These are phyloP conservation scores for Glycine soja DNA, from an alignment of 306 rosid species.

Conservation along the genomic window DNA sequence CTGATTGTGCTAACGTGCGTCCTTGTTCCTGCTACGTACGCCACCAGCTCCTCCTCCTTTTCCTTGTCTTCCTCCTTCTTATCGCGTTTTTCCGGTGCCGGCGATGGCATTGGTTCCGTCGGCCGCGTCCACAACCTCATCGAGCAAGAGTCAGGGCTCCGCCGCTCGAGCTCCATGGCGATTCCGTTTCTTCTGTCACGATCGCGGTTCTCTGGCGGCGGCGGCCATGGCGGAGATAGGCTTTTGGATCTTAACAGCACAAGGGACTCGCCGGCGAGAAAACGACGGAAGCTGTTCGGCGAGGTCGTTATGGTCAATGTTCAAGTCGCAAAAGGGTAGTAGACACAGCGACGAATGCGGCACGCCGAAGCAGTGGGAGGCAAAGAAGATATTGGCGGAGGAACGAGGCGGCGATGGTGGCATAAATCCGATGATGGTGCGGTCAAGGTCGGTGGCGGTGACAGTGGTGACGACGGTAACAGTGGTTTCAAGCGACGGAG, in stretches of 20 bases:
- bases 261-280: slow-evolving; percentile 48
- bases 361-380: slow-evolving; percentile 44
- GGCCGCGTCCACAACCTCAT: slow-evolving; percentile 64
- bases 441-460: slow-evolving; percentile 86
- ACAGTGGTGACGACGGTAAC: too few relatives aligned
- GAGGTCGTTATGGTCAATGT: slow-evolving; percentile 82
- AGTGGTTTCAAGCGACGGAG: slow-evolving; percentile 47
- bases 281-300: slow-evolving; percentile 56
- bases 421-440: slow-evolving; percentile 66
- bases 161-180: slow-evolving; percentile 85
- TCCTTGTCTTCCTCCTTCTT: slow-evolving; percentile 61
- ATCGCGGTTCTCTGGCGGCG: slow-evolving; percentile 75
- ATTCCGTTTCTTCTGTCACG: slow-evolving; percentile 84
- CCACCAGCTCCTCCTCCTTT: slow-evolving; percentile 66
- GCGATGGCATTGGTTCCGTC: slow-evolving; percentile 51
- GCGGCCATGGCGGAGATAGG: slow-evolving; percentile 38
- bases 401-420: slow-evolving; percentile 43
- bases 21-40: slow-evolving; percentile 83
- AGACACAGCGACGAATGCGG: slow-evolving; percentile 42
- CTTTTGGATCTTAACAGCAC: slow-evolving; percentile 44
- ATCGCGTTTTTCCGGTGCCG: slow-evolving; percentile 58
- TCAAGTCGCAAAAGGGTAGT: slow-evolving; percentile 54
- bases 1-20: slow-evolving; percentile 88
- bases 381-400: slow-evolving; percentile 52
- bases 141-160: slow-evolving; percentile 73